Conservation (phyloP, 148 eudicot genomes). For the Selenicereus undatus region DNA sequence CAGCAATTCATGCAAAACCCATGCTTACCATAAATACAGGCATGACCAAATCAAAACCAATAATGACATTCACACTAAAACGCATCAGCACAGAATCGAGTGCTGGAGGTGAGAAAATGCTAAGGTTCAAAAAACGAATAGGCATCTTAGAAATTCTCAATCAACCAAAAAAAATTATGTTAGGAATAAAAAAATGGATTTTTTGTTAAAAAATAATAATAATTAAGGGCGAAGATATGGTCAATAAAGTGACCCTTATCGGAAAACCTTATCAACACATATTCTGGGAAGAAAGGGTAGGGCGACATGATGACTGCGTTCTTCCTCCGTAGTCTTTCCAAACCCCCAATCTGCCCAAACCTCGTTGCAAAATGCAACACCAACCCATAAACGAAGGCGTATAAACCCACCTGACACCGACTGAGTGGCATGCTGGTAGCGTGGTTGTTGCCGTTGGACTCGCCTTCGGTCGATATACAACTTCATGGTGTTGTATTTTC, state of each 20-base stretch:
- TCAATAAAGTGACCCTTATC: background rate
- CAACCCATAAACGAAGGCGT: too few relatives aligned
- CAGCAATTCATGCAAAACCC: background rate
- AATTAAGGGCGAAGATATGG: background rate
- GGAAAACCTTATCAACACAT: constrained; percentile 18
- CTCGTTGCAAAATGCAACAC: too few relatives aligned
- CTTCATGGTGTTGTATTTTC: too few relatives aligned
- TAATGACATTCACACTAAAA: background rate
- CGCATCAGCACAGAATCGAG: background rate
- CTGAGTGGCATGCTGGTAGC: too few relatives aligned
- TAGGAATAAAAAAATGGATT: background rate
- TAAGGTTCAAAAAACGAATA: background rate
- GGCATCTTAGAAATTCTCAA: background rate
- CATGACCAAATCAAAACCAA: background rate
- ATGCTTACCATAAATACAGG: background rate
- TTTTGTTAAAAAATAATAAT: too few relatives aligned
- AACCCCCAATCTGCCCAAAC: too few relatives aligned
- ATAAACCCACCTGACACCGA: too few relatives aligned
- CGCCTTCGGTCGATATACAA: too few relatives aligned
- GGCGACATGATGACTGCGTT: constrained; percentile 16
- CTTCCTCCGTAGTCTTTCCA: too few relatives aligned
- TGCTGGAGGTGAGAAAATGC: background rate
- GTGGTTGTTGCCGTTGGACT: too few relatives aligned
- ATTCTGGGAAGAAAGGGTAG: constrained; percentile 9
- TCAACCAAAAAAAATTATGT: background rate